Conservation (phyloP, 2,329 filamentous ascomycete species). For the Fusarium verrucosum region DNA sequence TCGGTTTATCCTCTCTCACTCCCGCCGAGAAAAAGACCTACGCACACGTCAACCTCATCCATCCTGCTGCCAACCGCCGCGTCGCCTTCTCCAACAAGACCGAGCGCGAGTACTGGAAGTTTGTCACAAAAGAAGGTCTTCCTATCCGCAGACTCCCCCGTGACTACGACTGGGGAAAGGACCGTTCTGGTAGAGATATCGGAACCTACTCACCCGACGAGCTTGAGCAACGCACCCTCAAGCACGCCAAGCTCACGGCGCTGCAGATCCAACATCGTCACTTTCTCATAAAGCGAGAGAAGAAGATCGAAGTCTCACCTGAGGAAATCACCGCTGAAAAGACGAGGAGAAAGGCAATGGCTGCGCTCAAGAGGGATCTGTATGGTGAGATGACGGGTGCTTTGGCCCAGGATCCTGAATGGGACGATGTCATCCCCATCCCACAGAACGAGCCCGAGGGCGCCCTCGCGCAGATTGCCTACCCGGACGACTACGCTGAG, state of each 20-base stretch:
- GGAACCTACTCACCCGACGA: slow-evolving; percentile 59
- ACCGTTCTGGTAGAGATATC: slow-evolving; percentile 60
- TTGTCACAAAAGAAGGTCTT: slow-evolving; percentile 61
- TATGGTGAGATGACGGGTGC: slow-evolving; percentile 60
- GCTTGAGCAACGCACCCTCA: slow-evolving; percentile 55
- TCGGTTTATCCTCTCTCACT: slow-evolving; percentile 57
- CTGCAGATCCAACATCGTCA: slow-evolving; percentile 56
- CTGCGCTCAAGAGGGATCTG: slow-evolving; percentile 59
- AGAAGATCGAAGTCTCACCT: slow-evolving; percentile 37
- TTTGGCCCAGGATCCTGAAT: slow-evolving; percentile 72
- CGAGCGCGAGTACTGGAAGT: slow-evolving; percentile 67
- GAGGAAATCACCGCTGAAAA: slow-evolving; percentile 59
- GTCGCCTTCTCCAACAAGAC: slow-evolving; percentile 56
- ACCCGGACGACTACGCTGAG: slow-evolving; percentile 88
- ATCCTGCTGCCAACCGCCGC: slow-evolving; percentile 51
- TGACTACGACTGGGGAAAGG: slow-evolving; percentile 60
- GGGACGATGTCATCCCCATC: slow-evolving; percentile 86
- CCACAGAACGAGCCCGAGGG: slow-evolving; percentile 83
- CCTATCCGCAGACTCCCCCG: slow-evolving; percentile 57
- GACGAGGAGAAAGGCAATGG: slow-evolving; percentile 60
- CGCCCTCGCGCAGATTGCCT: slow-evolving; percentile 91
- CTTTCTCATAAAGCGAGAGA: slow-evolving; percentile 53
- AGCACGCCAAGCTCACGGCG: slow-evolving; percentile 55
- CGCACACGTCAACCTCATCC: slow-evolving; percentile 58
- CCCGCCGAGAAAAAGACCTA: slow-evolving; percentile 61